Evolutionary conservation across 352 stramenopile genomes (phyloP).

Genomic region (Pythium brachiatum): DNA sequence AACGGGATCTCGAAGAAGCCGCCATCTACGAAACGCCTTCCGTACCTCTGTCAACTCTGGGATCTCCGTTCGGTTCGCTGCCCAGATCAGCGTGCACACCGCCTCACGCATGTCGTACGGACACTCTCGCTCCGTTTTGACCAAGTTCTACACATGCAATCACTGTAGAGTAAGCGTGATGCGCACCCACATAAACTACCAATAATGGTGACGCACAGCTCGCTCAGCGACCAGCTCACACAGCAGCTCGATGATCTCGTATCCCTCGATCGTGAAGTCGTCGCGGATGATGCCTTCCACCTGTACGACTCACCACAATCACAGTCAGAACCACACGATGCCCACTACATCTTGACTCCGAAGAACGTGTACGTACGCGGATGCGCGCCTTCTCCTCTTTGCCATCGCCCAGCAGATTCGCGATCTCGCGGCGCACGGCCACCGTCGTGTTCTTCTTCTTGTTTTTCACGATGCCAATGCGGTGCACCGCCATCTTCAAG

Average conservation of each 20-base stretch:
- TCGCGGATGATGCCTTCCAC: slow-evolving; percentile 93
- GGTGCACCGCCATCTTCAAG: slow-evolving; percentile 92
- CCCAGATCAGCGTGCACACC: slow-evolving; percentile 94
- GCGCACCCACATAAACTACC: neutral
- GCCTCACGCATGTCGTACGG: slow-evolving; percentile 92
- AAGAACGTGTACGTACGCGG: slow-evolving; percentile 51
- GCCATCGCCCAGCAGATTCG: slow-evolving; percentile 70
- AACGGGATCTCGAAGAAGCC: too few species aligned
- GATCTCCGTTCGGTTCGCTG: slow-evolving; percentile 89
- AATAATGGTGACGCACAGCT: slow-evolving; percentile 38
- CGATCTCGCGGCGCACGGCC: slow-evolving; percentile 74
- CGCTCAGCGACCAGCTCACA: slow-evolving; percentile 93
- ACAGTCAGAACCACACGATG: neutral
- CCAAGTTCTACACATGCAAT: slow-evolving; percentile 55
- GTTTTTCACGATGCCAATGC: slow-evolving; percentile 91
- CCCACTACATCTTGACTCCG: neutral
- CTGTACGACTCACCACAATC: slow-evolving; percentile 23
- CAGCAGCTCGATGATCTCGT: slow-evolving; percentile 93
- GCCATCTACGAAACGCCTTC: too few species aligned
- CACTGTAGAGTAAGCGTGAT: neutral
- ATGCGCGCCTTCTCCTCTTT: slow-evolving; percentile 95
- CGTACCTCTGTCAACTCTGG: slow-evolving; percentile 88
- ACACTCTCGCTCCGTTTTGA: slow-evolving; percentile 90
- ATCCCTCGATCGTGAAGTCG: slow-evolving; percentile 95
- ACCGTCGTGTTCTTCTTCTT: slow-evolving; percentile 87